A percentile compares a stretch with the other conserved stretches of the same genome.
Evolutionary conservation across 495 filamentous ascomycete genomes (phyloP).

Genomic region (Penicillium subrubescens): DNA sequence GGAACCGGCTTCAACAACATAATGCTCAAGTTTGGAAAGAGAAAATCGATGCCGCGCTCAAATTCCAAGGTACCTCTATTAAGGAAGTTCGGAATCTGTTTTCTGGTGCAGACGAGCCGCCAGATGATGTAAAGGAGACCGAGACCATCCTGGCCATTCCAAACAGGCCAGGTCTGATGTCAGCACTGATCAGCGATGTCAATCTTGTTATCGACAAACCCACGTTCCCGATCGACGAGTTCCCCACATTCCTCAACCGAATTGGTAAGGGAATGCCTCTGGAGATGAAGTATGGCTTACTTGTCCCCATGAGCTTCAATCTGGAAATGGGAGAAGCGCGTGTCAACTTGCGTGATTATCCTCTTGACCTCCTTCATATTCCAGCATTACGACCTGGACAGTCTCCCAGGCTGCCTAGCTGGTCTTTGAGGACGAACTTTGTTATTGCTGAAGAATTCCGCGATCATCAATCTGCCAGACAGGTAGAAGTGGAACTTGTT

Average conservation of each 20-base stretch:
- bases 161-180: conserved; percentile 82
- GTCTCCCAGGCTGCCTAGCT: conserved; percentile 74
- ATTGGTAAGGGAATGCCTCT: conserved; percentile 95
- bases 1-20: conserved; percentile 70
- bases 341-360: conserved; percentile 86
- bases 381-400: conserved; percentile 80
- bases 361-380: conserved; percentile 87
- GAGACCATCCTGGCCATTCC: conserved; percentile 88
- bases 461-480: conserved; percentile 72
- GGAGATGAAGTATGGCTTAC: conserved; percentile 83
- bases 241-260: conserved; percentile 77
- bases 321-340: conserved; percentile 90
- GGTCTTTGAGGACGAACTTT: conserved; percentile 87
- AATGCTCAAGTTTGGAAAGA: conserved; percentile 93
- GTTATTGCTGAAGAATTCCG: conserved; percentile 95
- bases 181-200: conserved; percentile 78
- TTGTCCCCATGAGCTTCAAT: conserved; percentile 87
- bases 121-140: conserved; percentile 75
- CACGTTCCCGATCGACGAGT: conserved; percentile 79
- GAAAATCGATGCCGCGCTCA: conserved; percentile 77
- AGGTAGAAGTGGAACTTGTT: conserved; percentile 82
- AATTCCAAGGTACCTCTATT: conserved; percentile 69
- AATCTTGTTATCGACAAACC: conserved; percentile 89
- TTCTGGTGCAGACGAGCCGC: conserved; percentile 79
- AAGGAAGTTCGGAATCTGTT: conserved; percentile 79